A percentile compares a stretch with the other conserved stretches of the same genome.
Evolutionary conservation across 345 rosid genomes (phyloP).

Genomic region (Eucalyptus urophylla): DNA sequence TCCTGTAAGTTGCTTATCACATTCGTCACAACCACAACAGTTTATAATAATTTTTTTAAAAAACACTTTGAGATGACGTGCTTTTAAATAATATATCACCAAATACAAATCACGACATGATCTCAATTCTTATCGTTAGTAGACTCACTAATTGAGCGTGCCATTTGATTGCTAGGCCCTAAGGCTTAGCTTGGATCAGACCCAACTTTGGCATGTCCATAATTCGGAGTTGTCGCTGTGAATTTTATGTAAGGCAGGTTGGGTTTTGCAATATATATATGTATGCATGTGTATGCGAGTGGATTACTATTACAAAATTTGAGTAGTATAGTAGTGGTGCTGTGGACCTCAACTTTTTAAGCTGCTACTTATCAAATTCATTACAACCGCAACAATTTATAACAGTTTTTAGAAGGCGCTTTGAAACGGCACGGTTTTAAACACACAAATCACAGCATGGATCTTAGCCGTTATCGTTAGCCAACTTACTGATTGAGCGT

Average conservation of each 20-base stretch:
- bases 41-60: not conserved
- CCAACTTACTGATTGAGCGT: not conserved
- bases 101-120: too few species aligned
- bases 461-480: too few species aligned
- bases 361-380: not conserved
- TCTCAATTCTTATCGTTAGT: not conserved
- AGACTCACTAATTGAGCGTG: not conserved
- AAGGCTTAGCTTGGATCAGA: not conserved
- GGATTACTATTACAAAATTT: too few species aligned
- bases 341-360: not conserved
- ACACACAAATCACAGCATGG: too few species aligned
- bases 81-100: too few species aligned
- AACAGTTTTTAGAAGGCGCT: too few species aligned
- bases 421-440: too few species aligned
- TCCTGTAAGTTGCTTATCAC: not conserved
- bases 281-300: too few species aligned
- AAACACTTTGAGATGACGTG: fast-evolving
- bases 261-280: too few species aligned
- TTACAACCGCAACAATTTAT: fast-evolving
- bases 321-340: too few species aligned
- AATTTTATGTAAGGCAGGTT: not conserved
- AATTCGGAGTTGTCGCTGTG: fast-evolving
- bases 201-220: too few species aligned
- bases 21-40: not conserved
- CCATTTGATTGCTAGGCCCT: not conserved